Base-by-base conservation (phyloP, 1,284 basidiomycete genomes). In the Boletus semigastroideus region DNA sequence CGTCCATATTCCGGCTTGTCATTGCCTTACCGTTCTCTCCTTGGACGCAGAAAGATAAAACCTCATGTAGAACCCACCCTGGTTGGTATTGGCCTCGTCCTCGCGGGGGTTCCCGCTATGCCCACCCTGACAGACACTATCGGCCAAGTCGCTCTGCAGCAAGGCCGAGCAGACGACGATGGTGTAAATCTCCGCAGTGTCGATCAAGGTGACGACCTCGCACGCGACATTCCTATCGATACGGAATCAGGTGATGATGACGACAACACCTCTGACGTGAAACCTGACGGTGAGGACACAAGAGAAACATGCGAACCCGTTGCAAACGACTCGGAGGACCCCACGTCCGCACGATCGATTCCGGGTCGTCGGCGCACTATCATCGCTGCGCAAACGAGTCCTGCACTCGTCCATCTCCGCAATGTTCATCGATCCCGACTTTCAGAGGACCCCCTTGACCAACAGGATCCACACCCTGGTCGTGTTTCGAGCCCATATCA, bases 71-170 rank as follows among this genome's bases (percentile, higher is more conserved):
- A 85, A 52, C 87, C 94, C 5, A 85, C 87, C 1, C 61, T 97
- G 16, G 86, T 98, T 27, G 97, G 96, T 10, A 84, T 98, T 53
- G 91, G 92, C 33, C 78, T 93, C 51, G 73, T 94, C 28, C 69
- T 94, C 33, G 92, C 92, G 7, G 88, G 89, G 19, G 76, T 77
- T 12, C 86, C 90, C 5, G 94, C 78, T 5, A 81, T 96, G 79
- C 94, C 94, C 0, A 65, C 71, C 12, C 73, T 98, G 27, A 84
- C 87, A 1, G 73, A 80, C 10, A 74, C 87, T 22, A 83, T 87
- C 62, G 95, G 94, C 5, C 77, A 87, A 57, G 87, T 97, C 46
- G 92, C 93, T 1, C 77, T 99, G 46, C 92, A 94, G 58, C 96
- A 99, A 69, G 92, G 91, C 4, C 78, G 94, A 56, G 72, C 78